These are phyloP conservation scores for Fusarium miscanthi DNA, from an alignment of 2,329 filamentous ascomycete genomes.

Conservation along the genomic window DNA sequence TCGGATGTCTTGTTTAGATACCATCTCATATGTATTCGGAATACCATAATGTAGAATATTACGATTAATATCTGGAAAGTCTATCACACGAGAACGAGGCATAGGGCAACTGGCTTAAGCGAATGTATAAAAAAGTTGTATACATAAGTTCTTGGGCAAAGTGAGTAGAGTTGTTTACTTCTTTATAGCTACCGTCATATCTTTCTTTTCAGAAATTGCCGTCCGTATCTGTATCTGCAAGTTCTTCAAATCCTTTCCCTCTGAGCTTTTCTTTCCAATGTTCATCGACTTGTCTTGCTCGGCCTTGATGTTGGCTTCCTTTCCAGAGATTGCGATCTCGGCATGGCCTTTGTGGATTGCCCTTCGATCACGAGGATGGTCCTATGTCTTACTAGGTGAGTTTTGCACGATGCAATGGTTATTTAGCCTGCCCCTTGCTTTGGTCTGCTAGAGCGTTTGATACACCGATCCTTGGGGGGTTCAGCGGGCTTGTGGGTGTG, in stretches of 20 bases:
- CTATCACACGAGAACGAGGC: background rate
- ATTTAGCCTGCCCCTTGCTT: background rate
- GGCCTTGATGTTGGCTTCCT: background rate
- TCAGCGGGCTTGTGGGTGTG: background rate
- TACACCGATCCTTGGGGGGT: background rate
- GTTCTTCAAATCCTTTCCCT: background rate
- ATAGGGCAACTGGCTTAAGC: background rate
- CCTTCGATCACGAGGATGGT: background rate
- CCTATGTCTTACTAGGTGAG: background rate
- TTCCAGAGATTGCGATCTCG: too few species aligned
- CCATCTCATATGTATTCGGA: constrained; percentile 37
- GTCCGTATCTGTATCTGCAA: background rate
- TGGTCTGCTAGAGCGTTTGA: background rate
- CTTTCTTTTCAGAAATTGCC: background rate
- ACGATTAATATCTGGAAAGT: constrained; percentile 19
- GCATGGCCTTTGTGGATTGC: background rate
- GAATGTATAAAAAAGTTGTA: background rate
- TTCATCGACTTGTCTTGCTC: background rate
- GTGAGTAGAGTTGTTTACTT: background rate
- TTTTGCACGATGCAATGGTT: too few species aligned
- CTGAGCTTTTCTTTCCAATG: background rate
- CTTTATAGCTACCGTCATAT: background rate
- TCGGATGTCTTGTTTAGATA: constrained; percentile 39
- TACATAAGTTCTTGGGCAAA: background rate
- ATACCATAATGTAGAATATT: constrained; percentile 33